Evolutionary conservation across 2,329 filamentous ascomycete genomes (phyloP), one percentile per base, ranked within the genome.

Genomic region (Penicillium oxalicum): DNA sequence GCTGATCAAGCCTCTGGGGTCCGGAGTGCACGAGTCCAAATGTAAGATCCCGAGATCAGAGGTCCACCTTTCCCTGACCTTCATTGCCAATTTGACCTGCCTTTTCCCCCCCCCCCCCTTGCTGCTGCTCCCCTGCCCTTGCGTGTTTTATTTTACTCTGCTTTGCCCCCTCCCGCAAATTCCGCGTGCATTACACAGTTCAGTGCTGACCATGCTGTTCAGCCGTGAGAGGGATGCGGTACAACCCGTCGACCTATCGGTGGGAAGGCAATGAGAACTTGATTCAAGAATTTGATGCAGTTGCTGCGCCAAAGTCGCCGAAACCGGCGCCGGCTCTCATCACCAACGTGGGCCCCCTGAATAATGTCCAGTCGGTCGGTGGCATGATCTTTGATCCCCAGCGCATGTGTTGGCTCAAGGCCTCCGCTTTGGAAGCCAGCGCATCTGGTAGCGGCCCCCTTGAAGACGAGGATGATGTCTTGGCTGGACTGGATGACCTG

Each of bases 381-480:
- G 89, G 90, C 58, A 98, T 98, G 93, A 87, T 97, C 8, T 98
- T 97, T 66, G 93, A 98, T 64, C 93, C 93, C 3, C 85, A 89
- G 54, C 88, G 88, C 60, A 97, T 98, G 91, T 94, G 90, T 67
- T 98, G 93, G 93, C 78, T 97, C 48, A 96, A 95, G 69, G 76
- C 93, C 52, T 75, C 53, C 75, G 77, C 40, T 68, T 74, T 13
- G 66, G 77, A 63, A 29, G 58, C 63, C 8, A 61, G 60, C 9
- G 54, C 53, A 29, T 55, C 64, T 33, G 64, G 61, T 3, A 65
- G 70, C 7, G 71, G 76, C 4, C 70, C 74, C 50, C 81, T 88
- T 48, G 86, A 94, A 43, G 88, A 94, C 39, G 89, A 95, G 44
- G 91, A 95, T 50, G 91, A 96, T 65, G 87, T 91, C 5, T 96